Percentiles rank a stretch among this genome's conserved stretches.
Conservation (phyloP, 139 green algal species). For the Medakamo hakoo region DNA sequence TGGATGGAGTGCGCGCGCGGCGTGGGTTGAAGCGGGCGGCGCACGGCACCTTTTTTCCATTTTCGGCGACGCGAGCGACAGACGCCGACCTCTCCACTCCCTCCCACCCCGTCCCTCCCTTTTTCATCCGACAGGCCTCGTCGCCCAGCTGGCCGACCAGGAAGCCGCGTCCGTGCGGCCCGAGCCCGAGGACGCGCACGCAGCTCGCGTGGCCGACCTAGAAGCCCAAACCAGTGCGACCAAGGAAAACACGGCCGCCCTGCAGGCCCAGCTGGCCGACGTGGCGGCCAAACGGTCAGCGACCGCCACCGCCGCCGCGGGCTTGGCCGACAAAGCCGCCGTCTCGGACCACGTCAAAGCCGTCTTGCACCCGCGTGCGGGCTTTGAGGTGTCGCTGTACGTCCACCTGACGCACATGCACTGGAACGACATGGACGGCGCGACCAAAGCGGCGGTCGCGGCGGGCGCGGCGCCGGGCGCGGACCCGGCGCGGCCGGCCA, state of each 20-base stretch:
- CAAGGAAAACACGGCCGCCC: no score
- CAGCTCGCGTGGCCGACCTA: no score
- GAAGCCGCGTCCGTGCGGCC: neutral
- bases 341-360: neutral
- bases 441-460: neutral
- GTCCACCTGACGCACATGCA: neutral
- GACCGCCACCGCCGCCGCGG: no score
- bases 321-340: neutral
- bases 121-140: neutral
- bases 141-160: neutral
- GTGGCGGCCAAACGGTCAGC: neutral
- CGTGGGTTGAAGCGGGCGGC: neutral
- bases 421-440: neutral
- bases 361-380: no score
- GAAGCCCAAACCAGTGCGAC: no score
- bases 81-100: neutral
- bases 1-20: neutral
- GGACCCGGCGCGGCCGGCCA: neutral
- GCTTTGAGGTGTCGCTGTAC: neutral
- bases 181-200: neutral
- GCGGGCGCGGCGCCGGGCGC: no score
- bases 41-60: no score
- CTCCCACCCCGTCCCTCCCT: neutral
- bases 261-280: neutral
- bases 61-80: no score